Base-by-base conservation (phyloP, 768 basidiomycete species). In the Kwoniella bestiolae region DNA sequence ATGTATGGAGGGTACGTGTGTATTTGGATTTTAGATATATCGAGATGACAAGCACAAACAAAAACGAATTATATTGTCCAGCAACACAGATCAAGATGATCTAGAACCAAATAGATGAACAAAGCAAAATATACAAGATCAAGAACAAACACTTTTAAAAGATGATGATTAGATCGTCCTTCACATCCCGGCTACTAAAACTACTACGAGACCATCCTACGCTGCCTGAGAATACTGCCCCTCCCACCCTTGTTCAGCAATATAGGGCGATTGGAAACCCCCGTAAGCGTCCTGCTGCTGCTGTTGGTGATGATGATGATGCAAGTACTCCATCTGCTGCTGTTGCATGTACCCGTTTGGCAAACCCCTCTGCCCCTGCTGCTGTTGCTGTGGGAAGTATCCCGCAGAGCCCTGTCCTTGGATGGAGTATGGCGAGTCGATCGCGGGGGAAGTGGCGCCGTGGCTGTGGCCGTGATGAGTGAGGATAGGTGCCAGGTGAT, bases 271-370 rank as follows among this genome's bases (percentile, higher is more conserved):
- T 18, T 74, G 69, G 63, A 70, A 75, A n/a, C n/a, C n/a, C 3
- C 58, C 63, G 7, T 65, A 51, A 25, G 56, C 44, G 29, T 58
- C 52, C 9, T 57, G 55, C 21, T 58, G 65, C 41, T 60, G 50
- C 35, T 60, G 57, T 46, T 66, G 65, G 18, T 69, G 66, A 32
- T 68, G 69, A 3, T 55, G 67, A 28, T 68, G 68, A 23, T 72
- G 67, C 2, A 74, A 61, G 45, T 73, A 73, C 14, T 77, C 73
- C 46, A 74, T 61, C 56, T 74, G 71, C 35, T 72, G 73, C 35
- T 74, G 75, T 49, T 72, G 73, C 67, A 77, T 66, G 34, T 55
- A 55, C 9, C 52, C 46, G 9, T 14, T 47, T 23, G 46, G 25
- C 11, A 25, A n/a, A 47, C 46, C 52, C 9, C 52, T 26, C 29